Percentiles rank a stretch among this genome's conserved stretches.
Evolutionary conservation across 495 filamentous ascomycete species (phyloP).

Genomic region (Entonaema liquescens): DNA sequence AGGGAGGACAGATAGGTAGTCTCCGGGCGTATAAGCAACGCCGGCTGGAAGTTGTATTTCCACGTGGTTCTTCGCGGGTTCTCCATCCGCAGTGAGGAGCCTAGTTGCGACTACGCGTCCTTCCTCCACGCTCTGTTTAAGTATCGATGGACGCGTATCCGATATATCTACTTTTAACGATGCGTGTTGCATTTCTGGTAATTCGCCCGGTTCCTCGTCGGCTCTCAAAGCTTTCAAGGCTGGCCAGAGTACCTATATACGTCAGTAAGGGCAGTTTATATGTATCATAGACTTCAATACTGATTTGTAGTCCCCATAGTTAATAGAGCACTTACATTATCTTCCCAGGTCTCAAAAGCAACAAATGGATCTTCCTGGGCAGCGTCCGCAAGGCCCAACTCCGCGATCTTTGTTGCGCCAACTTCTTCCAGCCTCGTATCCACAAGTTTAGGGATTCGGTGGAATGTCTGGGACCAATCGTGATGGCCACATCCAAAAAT

Average conservation of each 20-base stretch:
- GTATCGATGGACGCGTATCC: conserved; percentile 29
- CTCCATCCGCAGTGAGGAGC: conserved; percentile 59
- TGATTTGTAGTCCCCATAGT: neutral
- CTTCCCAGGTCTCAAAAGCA: conserved; percentile 68
- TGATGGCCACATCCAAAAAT: conserved; percentile 64
- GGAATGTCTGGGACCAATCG: conserved; percentile 73
- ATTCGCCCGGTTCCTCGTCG: conserved; percentile 54
- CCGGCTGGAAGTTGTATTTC: conserved; percentile 67
- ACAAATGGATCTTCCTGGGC: conserved; percentile 67
- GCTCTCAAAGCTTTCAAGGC: conserved; percentile 24
- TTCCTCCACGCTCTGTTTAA: conserved; percentile 64
- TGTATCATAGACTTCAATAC: neutral
- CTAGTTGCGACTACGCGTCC: conserved; percentile 60
- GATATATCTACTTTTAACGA: conserved; percentile 65
- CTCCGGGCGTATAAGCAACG: conserved; percentile 68
- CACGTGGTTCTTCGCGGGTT: conserved; percentile 66
- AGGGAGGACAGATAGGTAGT: conserved; percentile 72
- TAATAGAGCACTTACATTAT: conserved; percentile 41
- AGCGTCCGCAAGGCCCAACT: conserved; percentile 63
- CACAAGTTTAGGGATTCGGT: conserved; percentile 69
- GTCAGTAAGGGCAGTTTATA: neutral
- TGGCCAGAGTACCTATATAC: conserved; percentile 58
- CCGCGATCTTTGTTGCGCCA: conserved; percentile 59
- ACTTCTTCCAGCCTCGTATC: conserved; percentile 56
- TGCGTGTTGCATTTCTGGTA: conserved; percentile 55